Percentiles rank a stretch among this genome's conserved stretches.
phyloP scores from a whole-genome alignment of 306 rosid genomes.

The Hylodesmum podocarpum region DNA sequence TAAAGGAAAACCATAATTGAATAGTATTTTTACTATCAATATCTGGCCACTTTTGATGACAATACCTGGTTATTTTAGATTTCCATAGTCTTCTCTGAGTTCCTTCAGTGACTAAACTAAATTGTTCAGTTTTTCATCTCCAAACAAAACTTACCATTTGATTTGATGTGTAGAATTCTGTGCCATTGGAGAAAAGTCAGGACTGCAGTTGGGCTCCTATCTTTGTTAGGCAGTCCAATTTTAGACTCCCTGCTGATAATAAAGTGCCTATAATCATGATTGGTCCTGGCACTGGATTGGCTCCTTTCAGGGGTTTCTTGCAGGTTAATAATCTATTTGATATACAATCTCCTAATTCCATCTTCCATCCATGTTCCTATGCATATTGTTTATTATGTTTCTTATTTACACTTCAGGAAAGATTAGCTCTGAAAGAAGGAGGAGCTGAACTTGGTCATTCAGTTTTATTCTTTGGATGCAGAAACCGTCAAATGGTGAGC shows the following conservation, averaged over 20 bases:
- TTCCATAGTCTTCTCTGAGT: neutral
- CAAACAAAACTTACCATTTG: neutral
- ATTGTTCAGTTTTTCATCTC: neutral
- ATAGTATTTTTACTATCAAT: neutral
- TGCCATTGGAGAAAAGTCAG: constrained; percentile 64
- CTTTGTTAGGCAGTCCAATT: constrained; percentile 93
- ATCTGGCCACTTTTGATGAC: constrained; percentile 2
- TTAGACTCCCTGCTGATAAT: constrained; percentile 80
- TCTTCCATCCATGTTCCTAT: neutral
- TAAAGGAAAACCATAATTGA: neutral
- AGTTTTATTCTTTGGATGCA: constrained; percentile 83
- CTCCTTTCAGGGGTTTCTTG: constrained; percentile 99
- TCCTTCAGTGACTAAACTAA: neutral
- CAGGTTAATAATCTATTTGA: constrained; percentile 60
- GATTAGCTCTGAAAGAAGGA: constrained; percentile 72
- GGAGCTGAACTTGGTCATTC: constrained; percentile 84
- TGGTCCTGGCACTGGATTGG: constrained; percentile 99
- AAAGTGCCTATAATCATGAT: constrained; percentile 90
- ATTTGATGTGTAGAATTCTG: constrained; percentile 59
- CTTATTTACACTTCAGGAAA: constrained; percentile 61
- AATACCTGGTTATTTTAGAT: neutral
- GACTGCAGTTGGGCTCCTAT: constrained; percentile 92
- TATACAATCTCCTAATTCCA: constrained; percentile 10
- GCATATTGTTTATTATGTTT: constrained; percentile 9
- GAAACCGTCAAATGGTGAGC: constrained; percentile 83